Base-by-base conservation (phyloP, 805 yeast genomes). In the Henningerozyma blattae region DNA sequence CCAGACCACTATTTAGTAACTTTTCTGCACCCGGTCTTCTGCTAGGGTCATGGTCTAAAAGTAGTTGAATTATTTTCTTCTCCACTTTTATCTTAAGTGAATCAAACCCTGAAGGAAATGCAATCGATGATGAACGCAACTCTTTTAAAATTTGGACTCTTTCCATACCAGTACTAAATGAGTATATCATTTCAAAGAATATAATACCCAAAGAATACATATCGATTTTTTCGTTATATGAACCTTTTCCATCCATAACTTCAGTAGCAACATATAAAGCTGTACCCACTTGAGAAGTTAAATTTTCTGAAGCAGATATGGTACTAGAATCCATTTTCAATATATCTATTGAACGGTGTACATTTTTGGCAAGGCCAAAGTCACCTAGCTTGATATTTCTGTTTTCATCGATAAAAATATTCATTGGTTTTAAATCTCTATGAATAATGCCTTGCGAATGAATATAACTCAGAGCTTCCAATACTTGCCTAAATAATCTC, bases 381-480 rank as follows among this genome's bases (percentile, higher is more conserved):
- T 91, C 99, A 48, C 98, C 98, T 28, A 91, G 79, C 53, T 91
- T 91, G 38, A 91, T 77, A 49, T 89, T 86, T 44, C 81, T 77
- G 1, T 82, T 72, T 43, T 80, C 81, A 56, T 91, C 98, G 46
- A 91, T 86, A 62, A 91, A 91, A 52, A 91, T 84, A 53, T 91
- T 91, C 70, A 83, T 82, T 1, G 98, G 97, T 54, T 91, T 91
- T 46, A 91, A 66, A 53, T 91, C 98, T 37, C 98, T 68, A 58
- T 91, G 98, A 41, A 91, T 87, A 32, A 89, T 86, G 1, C 96
- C 95, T 52, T 84, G 93, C 0, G 85, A 68, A 50, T 91, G 98
- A 31, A 91, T 87, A 51, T 89, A 91, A 12, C 80, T 74, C 29
- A 91, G 67, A 0, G 95, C 98, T 47, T 89, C 96, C 17, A 87